Evolutionary conservation across 176 grass and related monocot species (phyloP).

Genomic region (Avena eriantha): DNA sequence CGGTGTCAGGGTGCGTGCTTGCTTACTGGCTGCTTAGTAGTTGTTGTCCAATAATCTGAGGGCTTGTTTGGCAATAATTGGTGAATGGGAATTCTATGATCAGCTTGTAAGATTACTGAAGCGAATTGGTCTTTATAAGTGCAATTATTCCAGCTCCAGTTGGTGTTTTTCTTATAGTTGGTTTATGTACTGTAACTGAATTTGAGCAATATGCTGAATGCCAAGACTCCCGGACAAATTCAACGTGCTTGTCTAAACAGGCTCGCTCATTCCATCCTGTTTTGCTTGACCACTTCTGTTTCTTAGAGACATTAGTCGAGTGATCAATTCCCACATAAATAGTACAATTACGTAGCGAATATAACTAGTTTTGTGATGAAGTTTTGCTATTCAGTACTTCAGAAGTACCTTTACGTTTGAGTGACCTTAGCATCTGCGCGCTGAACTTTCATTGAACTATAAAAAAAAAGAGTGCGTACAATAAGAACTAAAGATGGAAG

Average conservation of each 20-base stretch:
- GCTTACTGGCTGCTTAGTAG: slow-evolving; percentile 13
- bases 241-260: not conserved
- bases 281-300: not conserved
- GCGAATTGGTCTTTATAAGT: not conserved
- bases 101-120: not conserved
- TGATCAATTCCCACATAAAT: too few relatives aligned
- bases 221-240: too few relatives aligned
- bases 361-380: too few relatives aligned
- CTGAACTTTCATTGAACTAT: too few relatives aligned
- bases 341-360: too few relatives aligned
- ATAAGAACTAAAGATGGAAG: too few relatives aligned
- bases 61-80: not conserved
- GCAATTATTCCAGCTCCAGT: not conserved
- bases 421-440: too few relatives aligned
- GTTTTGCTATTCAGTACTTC: too few relatives aligned
- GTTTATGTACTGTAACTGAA: not conserved
- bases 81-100: not conserved
- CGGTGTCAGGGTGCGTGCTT: not conserved
- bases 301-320: not conserved
- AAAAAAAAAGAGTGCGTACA: too few relatives aligned
- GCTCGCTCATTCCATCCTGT: not conserved
- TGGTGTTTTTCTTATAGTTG: not conserved
- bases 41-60: slow-evolving; percentile 33
- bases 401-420: too few relatives aligned
- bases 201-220: not conserved